phyloP scores from a whole-genome alignment of 176 grass and related monocot genomes.

The Paspalum notatum region DNA sequence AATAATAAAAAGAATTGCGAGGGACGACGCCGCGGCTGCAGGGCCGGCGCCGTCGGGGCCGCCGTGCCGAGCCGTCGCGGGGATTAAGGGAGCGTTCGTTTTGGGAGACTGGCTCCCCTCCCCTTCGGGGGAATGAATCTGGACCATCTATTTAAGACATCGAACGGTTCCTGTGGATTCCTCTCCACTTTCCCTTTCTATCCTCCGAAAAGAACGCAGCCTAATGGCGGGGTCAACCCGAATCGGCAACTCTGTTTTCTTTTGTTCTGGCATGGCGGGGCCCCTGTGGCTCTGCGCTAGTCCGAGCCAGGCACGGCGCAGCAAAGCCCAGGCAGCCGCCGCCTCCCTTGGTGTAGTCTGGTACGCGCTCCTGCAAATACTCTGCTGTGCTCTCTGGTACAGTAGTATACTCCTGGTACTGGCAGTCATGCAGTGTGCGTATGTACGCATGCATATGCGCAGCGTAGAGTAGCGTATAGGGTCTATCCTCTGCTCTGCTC shows the following conservation, averaged over 20 bases:
- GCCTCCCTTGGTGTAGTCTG: background rate
- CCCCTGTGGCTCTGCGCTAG: background rate
- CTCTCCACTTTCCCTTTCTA: no score
- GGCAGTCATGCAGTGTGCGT: background rate
- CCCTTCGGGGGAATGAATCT: no score
- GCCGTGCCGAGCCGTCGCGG: constrained; percentile 73
- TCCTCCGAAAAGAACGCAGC: no score
- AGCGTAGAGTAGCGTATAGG: background rate
- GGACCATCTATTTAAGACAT: no score
- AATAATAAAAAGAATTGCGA: constrained; percentile 1
- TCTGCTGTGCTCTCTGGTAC: background rate
- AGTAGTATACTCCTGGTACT: background rate
- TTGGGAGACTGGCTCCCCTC: no score
- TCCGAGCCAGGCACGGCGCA: background rate
- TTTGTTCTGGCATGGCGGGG: background rate
- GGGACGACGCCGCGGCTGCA: constrained; percentile 28
- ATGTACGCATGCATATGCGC: background rate
- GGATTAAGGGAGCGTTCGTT: constrained; percentile 49
- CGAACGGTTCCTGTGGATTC: no score
- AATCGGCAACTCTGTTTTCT: constrained; percentile 24
- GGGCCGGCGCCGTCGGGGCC: constrained; percentile 75
- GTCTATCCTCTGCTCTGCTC: background rate
- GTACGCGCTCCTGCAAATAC: background rate
- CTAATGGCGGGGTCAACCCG: no score
- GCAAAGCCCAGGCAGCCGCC: background rate